Evolutionary conservation across 108 stramenopile genomes (phyloP).

Genomic region (Thalassiosira profunda): DNA sequence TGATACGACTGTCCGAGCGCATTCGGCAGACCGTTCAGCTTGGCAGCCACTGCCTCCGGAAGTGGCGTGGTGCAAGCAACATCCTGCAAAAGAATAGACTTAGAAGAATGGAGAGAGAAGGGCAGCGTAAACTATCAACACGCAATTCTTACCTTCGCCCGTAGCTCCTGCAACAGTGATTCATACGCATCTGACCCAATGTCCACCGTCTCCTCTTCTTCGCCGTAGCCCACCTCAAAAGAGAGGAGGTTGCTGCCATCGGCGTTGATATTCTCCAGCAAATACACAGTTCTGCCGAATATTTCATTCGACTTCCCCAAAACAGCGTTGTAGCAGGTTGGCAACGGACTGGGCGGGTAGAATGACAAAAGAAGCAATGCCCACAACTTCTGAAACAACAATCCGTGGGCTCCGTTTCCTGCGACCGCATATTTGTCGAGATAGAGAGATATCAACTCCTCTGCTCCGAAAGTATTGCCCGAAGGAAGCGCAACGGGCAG

Average conservation of each 20-base stretch:
- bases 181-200: constrained; percentile 14
- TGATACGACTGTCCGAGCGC: constrained; percentile 15
- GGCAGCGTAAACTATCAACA: not conserved
- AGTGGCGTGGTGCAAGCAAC: not conserved
- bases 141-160: constrained; percentile 8
- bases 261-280: constrained; percentile 14
- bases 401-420: constrained; percentile 39
- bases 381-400: constrained; percentile 44
- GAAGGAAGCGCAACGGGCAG: not conserved
- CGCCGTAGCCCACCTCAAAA: constrained; percentile 35
- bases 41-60: constrained; percentile 2
- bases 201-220: constrained; percentile 30
- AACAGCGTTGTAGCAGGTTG: constrained; percentile 1
- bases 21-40: constrained; percentile 13
- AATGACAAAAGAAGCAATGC: constrained; percentile 33
- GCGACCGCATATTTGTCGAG: constrained; percentile 22
- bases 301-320: constrained; percentile 26
- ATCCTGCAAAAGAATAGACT: constrained; percentile 6
- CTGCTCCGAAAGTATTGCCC: constrained; percentile 20
- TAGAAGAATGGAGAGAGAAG: not conserved
- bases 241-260: constrained; percentile 31
- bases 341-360: constrained; percentile 27
- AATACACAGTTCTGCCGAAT: constrained; percentile 10
- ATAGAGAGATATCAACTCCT: constrained; percentile 33
- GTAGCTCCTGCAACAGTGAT: constrained; percentile 1